These are phyloP conservation scores for Pisolithus microcarpus DNA, from an alignment of 768 basidiomycete species.

Conservation along the genomic window DNA sequence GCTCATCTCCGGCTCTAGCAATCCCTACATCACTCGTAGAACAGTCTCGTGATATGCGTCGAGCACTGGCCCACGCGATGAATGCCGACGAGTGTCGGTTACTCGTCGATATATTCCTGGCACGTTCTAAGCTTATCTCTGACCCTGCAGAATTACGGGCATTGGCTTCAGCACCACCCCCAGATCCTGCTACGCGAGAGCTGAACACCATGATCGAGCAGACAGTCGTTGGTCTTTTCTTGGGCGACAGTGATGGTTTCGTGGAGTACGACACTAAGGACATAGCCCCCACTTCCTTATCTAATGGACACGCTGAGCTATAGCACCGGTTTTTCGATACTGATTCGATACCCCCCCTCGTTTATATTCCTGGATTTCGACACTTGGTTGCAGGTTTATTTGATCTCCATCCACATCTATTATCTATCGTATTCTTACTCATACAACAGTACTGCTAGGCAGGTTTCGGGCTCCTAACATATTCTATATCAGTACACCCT, in stretches of 20 bases:
- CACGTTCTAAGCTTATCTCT: slow-evolving; percentile 43
- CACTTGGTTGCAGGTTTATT: not conserved
- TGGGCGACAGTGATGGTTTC: slow-evolving; percentile 19
- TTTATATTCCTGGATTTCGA: not conserved
- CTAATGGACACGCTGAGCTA: not conserved
- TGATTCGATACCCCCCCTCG: slow-evolving; percentile 10
- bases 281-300: not conserved
- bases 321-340: not conserved
- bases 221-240: slow-evolving; percentile 43
- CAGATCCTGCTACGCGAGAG: slow-evolving; percentile 17
- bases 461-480: not conserved
- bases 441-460: slow-evolving; percentile 5
- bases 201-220: slow-evolving; percentile 33
- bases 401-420: not conserved
- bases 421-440: not conserved
- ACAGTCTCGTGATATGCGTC: slow-evolving; percentile 59
- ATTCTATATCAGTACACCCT: slow-evolving; percentile 9
- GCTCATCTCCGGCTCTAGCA: slow-evolving; percentile 13
- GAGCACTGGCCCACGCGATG: slow-evolving; percentile 59
- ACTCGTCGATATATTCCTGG: slow-evolving; percentile 76
- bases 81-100: slow-evolving; percentile 79
- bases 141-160: slow-evolving; percentile 25
- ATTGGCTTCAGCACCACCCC: slow-evolving; percentile 29
- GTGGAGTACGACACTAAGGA: not conserved
- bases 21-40: slow-evolving; percentile 30